Percentiles rank a stretch among this genome's conserved stretches.
Conservation (phyloP, 805 yeast genomes). For the Candida sanyiensis region DNA sequence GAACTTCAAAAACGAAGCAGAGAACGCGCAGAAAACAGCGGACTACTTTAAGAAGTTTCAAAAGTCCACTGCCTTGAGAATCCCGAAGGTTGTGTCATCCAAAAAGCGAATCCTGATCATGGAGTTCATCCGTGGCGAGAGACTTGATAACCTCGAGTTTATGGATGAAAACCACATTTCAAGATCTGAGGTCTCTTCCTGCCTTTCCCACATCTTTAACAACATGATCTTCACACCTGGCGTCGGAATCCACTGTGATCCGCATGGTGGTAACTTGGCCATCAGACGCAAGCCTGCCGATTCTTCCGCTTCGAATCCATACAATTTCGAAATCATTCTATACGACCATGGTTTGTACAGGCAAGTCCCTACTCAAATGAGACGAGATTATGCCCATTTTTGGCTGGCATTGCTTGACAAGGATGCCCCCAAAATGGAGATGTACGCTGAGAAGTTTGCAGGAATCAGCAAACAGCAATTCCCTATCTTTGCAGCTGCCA, state of each 20-base stretch:
- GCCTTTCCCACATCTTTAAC: constrained; percentile 86
- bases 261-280: constrained; percentile 96
- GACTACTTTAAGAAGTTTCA: constrained; percentile 55
- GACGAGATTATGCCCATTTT: constrained; percentile 80
- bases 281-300: constrained; percentile 43
- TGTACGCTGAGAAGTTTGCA: constrained; percentile 75
- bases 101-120: constrained; percentile 69
- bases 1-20: constrained; percentile 82
- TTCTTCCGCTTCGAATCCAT: constrained; percentile 32
- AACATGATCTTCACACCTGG: constrained; percentile 93
- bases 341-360: constrained; percentile 96
- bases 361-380: constrained; percentile 67
- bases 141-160: constrained; percentile 72
- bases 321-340: constrained; percentile 84
- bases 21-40: constrained; percentile 67
- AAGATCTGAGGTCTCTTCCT: constrained; percentile 72
- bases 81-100: constrained; percentile 70
- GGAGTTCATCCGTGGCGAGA: constrained; percentile 80
- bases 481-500: constrained; percentile 83
- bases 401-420: constrained; percentile 86
- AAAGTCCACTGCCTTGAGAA: constrained; percentile 64
- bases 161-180: constrained; percentile 60
- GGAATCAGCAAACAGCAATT: constrained; percentile 72
- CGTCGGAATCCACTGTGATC: constrained; percentile 94
- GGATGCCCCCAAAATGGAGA: constrained; percentile 58